Evolutionary conservation across 2,329 filamentous ascomycete species (phyloP).

Genomic region (Fonsecaea nubica): DNA sequence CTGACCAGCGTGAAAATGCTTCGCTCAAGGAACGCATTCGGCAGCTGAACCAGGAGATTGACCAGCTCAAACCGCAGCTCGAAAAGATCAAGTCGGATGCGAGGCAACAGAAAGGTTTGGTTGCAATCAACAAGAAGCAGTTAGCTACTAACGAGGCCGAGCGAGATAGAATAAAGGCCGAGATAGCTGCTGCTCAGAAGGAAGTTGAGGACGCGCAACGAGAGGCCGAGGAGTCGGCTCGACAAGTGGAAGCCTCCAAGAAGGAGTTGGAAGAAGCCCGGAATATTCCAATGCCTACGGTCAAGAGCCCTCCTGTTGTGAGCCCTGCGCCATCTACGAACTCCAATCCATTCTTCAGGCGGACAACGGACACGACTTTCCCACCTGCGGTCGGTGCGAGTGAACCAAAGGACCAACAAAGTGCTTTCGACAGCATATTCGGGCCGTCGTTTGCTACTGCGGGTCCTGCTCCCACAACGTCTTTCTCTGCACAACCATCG

Average conservation of each 20-base stretch:
- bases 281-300: conserved; percentile 32
- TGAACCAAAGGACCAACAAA: conserved; percentile 43
- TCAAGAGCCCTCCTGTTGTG: conserved; percentile 39
- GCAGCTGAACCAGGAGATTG: conserved; percentile 79
- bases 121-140: conserved; percentile 99
- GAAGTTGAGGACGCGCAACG: conserved; percentile 65
- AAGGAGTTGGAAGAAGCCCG: conserved; percentile 37
- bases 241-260: conserved; percentile 52
- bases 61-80: conserved; percentile 83
- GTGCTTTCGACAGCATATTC: conserved; percentile 85
- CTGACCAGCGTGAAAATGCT: conserved; percentile 87
- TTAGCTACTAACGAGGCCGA: conserved; percentile 86
- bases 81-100: conserved; percentile 93
- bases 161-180: conserved; percentile 82
- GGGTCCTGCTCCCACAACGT: conserved; percentile 65
- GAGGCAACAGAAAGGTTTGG: conserved; percentile 92
- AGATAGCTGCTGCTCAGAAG: conserved; percentile 72
- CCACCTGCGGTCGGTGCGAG: conserved; percentile 29
- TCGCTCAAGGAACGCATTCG: conserved; percentile 86
- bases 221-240: conserved; percentile 52
- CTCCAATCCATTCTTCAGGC: conserved; percentile 95
- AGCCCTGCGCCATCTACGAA: conserved; percentile 64
- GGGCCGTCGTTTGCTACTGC: conserved; percentile 68
- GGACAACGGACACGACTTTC: conserved; percentile 57
- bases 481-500: conserved; percentile 60